These are phyloP conservation scores for Narthecium ossifragum DNA, from an alignment of 106 monocot species.

Conservation along the genomic window DNA sequence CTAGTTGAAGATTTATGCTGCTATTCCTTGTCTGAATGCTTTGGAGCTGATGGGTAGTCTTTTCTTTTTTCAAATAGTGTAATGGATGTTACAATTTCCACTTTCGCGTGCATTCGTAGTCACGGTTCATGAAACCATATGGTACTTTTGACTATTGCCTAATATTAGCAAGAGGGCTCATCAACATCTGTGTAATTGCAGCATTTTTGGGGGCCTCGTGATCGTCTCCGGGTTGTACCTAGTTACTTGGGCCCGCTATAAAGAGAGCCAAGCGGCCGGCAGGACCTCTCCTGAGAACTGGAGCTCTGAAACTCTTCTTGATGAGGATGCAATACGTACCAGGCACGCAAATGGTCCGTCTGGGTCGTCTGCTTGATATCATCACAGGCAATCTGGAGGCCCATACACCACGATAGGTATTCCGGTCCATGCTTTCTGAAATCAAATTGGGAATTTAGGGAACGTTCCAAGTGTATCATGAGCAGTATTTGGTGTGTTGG, in stretches of 20 bases:
- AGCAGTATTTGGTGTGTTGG: too few relatives aligned
- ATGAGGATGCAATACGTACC: constrained; percentile 18
- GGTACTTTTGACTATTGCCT: too few relatives aligned
- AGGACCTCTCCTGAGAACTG: neutral
- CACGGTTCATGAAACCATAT: neutral
- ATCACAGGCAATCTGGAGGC: too few relatives aligned
- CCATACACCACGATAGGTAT: too few relatives aligned
- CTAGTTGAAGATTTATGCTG: neutral
- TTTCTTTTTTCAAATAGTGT: constrained; percentile 1
- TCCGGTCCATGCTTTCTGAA: too few relatives aligned
- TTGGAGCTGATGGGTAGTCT: neutral
- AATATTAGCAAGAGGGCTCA: too few relatives aligned
- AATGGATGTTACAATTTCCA: neutral
- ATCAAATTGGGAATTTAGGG: too few relatives aligned
- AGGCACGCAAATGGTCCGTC: constrained; percentile 17
- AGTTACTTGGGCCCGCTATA: constrained; percentile 73
- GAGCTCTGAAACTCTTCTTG: constrained; percentile 30
- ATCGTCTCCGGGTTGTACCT: constrained; percentile 63
- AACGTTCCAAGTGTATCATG: too few relatives aligned
- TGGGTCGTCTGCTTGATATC: neutral
- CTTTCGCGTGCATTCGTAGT: neutral
- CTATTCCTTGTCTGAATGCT: neutral
- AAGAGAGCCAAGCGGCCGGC: constrained; percentile 20
- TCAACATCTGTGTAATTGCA: constrained; percentile 26
- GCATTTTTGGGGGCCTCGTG: constrained; percentile 54